Percentiles rank a stretch among this genome's conserved stretches.
These are phyloP conservation scores for Millerago galiae DNA, from an alignment of 805 yeast species.

Conservation along the genomic window DNA sequence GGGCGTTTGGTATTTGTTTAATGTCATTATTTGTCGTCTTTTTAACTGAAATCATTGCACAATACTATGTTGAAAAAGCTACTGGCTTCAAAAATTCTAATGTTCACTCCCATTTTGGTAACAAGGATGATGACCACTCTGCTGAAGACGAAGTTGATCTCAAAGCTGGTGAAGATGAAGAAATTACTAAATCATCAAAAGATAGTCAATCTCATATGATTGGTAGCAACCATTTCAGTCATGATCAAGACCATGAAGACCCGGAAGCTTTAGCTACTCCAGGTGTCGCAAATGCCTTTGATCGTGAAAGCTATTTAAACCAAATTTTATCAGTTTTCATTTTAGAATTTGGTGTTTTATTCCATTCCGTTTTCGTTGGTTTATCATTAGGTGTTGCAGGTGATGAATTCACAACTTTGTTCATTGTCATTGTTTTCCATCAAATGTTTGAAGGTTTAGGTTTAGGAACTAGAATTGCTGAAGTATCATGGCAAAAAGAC, in stretches of 20 bases:
- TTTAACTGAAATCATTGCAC: conserved; percentile 42
- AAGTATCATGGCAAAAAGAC: conserved; percentile 29
- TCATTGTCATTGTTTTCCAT: conserved; percentile 65
- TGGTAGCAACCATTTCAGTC: conserved; percentile 35
- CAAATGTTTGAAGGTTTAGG: conserved; percentile 87
- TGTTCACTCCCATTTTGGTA: conserved; percentile 50
- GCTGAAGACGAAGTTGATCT: conserved; percentile 6
- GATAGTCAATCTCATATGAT: conserved; percentile 13
- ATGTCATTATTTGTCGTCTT: conserved; percentile 40
- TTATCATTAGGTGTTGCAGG: conserved; percentile 73
- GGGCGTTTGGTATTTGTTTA: conserved; percentile 49
- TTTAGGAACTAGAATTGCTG: conserved; percentile 70
- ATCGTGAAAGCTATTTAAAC: conserved; percentile 44
- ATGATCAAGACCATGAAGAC: conserved; percentile 39
- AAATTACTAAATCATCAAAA: no score
- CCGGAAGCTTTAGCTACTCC: conserved; percentile 34
- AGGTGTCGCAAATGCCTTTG: conserved; percentile 20
- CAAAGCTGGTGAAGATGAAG: background rate
- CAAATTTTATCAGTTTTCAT: conserved; percentile 51
- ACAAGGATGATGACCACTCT: conserved; percentile 20
- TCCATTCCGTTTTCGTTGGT: conserved; percentile 82
- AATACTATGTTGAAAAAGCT: conserved; percentile 33
- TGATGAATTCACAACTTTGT: conserved; percentile 64
- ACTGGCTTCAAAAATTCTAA: conserved; percentile 20
- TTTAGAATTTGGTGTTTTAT: conserved; percentile 72